Base-by-base conservation (phyloP, 139 green algal genomes). In the Nannochloris sp. region DNA sequence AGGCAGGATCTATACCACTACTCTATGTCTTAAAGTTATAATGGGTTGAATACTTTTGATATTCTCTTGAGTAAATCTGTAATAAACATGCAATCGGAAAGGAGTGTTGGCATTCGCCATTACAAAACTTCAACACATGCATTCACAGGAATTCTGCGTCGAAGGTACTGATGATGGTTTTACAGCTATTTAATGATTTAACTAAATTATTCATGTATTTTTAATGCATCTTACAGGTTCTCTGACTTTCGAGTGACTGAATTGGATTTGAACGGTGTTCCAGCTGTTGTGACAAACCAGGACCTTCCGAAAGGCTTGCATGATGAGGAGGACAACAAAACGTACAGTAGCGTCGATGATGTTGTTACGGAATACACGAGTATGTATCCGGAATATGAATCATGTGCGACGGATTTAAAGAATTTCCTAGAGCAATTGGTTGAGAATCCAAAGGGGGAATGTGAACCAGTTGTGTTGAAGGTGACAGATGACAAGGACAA, bases 231-330 rank as follows among this genome's bases (percentile, higher is more conserved):
- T 6, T 50, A 53, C 69, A 92, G 87, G 62, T 93, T 82, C 63
- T 76, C 73, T 6, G 88, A 95, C 74, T 95, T 95, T 63, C 79
- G 85, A 8, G 88, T 95, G 1, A 88, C 83, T 46, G 88, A 95
- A 62, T 61, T 95, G 1, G 76, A 82, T 43, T 28, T 69, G 6
- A 10, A 78, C 0, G 87, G 84, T 4, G 56, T 66, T 1, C 69
- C 85, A 5, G 84, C 85, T 9, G 59, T 65, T 3, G 65, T 94
- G 26, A 88, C 70, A 1, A 61, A 9, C n/a, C 9, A 66, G 44
- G 10, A 44, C 3, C 4, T 61, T 20, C 68, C 67, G 40, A 37
- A 29, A 56, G 17, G 33, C 9, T 5, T 25, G 33, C 9, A n/a
- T 28, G 5, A 26, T 12, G 13, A 23, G 37, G 25, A n/a, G 5